phyloP scores from a whole-genome alignment of 768 basidiomycete genomes.

The Pleurotus tuoliensis region DNA sequence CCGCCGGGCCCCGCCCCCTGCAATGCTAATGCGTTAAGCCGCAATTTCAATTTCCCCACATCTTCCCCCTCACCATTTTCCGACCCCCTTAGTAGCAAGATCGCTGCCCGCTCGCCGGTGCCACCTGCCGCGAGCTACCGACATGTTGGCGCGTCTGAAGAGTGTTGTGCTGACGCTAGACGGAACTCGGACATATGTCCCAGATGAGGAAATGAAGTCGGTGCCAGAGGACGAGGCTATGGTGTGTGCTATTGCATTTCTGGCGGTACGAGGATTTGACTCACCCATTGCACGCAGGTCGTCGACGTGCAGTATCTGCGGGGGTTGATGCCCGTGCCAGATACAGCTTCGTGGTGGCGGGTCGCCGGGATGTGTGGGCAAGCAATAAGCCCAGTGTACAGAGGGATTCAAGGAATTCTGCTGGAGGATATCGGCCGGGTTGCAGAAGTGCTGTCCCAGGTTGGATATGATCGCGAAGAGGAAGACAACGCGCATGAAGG shows the following conservation, averaged over 20 bases:
- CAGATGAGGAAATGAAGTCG: constrained; percentile 2
- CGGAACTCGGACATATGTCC: neutral
- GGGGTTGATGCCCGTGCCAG: constrained; percentile 17
- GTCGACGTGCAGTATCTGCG: constrained; percentile 25
- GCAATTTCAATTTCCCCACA: neutral
- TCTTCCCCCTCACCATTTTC: neutral
- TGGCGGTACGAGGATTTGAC: neutral
- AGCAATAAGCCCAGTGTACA: constrained; percentile 29
- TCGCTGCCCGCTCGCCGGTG: no score
- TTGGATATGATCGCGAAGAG: constrained; percentile 22
- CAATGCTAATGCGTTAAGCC: neutral
- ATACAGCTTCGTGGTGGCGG: constrained; percentile 22
- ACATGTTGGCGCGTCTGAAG: constrained; percentile 3
- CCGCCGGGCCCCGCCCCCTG: neutral
- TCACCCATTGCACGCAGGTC: constrained; percentile 14
- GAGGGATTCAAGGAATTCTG: constrained; percentile 28
- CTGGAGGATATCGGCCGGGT: constrained; percentile 37
- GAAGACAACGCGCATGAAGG: constrained; percentile 10
- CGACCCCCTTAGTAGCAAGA: neutral
- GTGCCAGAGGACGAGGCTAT: constrained; percentile 19
- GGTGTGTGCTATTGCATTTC: constrained; percentile 12
- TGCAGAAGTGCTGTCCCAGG: constrained; percentile 36
- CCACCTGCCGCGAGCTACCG: neutral
- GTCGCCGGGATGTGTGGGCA: constrained; percentile 24
- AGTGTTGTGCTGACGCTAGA: constrained; percentile 3